phyloP scores from a whole-genome alignment of 176 grass and related monocot genomes.

The Triticum turgidum region DNA sequence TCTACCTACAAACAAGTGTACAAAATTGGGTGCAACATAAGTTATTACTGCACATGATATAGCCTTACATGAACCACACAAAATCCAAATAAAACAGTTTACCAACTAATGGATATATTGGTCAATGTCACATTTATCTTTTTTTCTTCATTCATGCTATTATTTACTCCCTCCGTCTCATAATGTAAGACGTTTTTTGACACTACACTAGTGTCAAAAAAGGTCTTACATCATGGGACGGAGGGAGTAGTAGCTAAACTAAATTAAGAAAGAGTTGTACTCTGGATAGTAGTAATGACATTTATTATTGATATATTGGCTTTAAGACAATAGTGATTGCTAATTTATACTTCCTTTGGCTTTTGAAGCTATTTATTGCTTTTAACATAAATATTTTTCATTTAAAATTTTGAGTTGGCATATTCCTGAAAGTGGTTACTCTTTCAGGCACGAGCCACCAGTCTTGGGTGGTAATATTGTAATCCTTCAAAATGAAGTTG shows the following conservation, averaged over 20 bases:
- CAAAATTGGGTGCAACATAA: background rate
- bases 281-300: background rate
- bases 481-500: conserved; percentile 82
- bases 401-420: background rate
- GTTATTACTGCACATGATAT: background rate
- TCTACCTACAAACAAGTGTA: background rate
- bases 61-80: background rate
- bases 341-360: background rate
- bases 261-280: background rate
- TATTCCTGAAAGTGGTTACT: conserved; percentile 27
- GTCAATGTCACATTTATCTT: background rate
- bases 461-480: conserved; percentile 70
- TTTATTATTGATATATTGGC: background rate
- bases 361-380: background rate
- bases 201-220: no score
- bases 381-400: conserved; percentile 14
- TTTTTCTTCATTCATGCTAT: background rate
- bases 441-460: conserved; percentile 87
- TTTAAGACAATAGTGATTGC: background rate
- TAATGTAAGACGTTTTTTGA: no score
- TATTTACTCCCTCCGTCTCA: background rate
- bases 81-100: background rate
- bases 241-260: background rate
- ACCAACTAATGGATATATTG: background rate
- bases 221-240: no score